A percentile compares a stretch with the other conserved stretches of the same genome.
phyloP scores from a whole-genome alignment of 2,329 filamentous ascomycete genomes.

The Paraphaeosphaeria sporulosa region DNA sequence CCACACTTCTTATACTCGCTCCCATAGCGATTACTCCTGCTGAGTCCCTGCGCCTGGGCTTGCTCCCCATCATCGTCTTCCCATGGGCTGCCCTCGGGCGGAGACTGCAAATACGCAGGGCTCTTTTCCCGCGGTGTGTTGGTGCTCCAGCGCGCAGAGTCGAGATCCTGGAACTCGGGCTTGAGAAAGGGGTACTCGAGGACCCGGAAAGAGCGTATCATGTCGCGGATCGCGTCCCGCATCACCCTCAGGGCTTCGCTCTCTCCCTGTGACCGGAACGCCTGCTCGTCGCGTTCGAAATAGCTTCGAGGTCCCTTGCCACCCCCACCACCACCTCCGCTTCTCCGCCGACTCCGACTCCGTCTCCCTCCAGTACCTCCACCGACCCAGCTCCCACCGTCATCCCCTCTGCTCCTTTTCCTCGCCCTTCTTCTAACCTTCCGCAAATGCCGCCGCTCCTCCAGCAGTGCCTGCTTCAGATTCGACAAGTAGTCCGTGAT shows the following conservation, averaged over 20 bases:
- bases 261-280: constrained; percentile 35
- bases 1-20: constrained; percentile 46
- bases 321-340: not conserved
- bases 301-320: too few relatives aligned
- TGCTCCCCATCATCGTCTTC: constrained; percentile 42
- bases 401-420: constrained; percentile 16
- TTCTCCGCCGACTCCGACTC: constrained; percentile 15
- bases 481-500: constrained; percentile 52
- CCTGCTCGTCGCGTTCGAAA: constrained; percentile 32
- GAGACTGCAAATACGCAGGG: constrained; percentile 11
- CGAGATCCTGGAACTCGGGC: constrained; percentile 33
- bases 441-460: constrained; percentile 49
- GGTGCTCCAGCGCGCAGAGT: constrained; percentile 23
- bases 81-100: constrained; percentile 6
- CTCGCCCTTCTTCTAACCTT: constrained; percentile 30
- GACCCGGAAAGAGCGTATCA: constrained; percentile 47
- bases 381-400: constrained; percentile 2
- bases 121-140: constrained; percentile 12
- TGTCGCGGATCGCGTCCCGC: constrained; percentile 43
- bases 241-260: constrained; percentile 47
- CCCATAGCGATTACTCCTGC: constrained; percentile 33
- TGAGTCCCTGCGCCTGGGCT: constrained; percentile 14
- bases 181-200: constrained; percentile 52
- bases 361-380: constrained; percentile 14
- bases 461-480: constrained; percentile 51